phyloP scores from a whole-genome alignment of 139 green algal species.

The Tetraselmis striata region DNA sequence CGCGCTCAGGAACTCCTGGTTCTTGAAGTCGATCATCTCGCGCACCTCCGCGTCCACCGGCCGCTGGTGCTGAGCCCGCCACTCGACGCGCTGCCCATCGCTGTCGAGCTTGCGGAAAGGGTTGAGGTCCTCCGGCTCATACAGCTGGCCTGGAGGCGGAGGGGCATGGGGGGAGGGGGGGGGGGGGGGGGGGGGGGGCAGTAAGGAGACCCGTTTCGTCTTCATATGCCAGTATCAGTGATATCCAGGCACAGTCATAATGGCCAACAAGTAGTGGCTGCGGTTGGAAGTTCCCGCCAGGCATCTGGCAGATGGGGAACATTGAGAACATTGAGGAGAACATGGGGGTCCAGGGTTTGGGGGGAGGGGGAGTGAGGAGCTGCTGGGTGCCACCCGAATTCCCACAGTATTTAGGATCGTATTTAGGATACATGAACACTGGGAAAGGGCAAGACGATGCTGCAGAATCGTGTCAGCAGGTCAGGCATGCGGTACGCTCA shows the following conservation, averaged over 20 bases:
- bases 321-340: too few species aligned
- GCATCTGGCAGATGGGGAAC: neutral
- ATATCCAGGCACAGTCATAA: neutral
- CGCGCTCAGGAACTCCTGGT: conserved; percentile 3
- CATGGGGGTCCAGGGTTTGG: too few species aligned
- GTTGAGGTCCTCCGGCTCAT: conserved; percentile 14
- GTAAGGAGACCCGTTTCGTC: neutral
- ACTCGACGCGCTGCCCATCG: neutral
- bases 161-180: too few species aligned
- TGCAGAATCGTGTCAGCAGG: too few species aligned
- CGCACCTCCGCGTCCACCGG: conserved; percentile 1
- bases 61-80: neutral
- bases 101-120: conserved; percentile 1
- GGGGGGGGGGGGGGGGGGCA: too few species aligned
- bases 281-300: neutral
- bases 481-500: too few species aligned
- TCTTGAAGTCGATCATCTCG: neutral
- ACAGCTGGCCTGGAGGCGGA: neutral
- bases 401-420: too few species aligned
- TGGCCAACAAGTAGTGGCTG: neutral
- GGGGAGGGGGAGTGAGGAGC: too few species aligned
- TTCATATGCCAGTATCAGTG: neutral
- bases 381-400: too few species aligned
- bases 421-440: too few species aligned
- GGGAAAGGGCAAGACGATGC: too few species aligned